Evolutionary conservation across 2,329 filamentous ascomycete species (phyloP).

Genomic region (Dactylellina cionopaga): DNA sequence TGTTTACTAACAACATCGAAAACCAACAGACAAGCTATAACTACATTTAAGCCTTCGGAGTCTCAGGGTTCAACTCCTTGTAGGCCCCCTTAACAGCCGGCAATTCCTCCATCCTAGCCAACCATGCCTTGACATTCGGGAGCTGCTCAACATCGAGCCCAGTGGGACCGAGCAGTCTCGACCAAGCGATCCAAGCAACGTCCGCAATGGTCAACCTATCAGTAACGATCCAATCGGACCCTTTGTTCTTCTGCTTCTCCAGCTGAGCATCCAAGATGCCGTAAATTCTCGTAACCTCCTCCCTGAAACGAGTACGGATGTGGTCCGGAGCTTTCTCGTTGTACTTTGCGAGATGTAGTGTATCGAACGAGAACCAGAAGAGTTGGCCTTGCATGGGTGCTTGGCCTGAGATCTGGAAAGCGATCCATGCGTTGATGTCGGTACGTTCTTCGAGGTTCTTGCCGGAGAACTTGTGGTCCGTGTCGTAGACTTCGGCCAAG

Average conservation of each 20-base stretch:
- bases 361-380: conserved; percentile 40
- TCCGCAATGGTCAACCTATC: conserved; percentile 45
- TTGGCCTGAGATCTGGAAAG: conserved; percentile 63
- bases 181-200: conserved; percentile 29
- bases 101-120: conserved; percentile 17
- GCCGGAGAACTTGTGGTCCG: conserved; percentile 57
- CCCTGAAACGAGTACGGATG: conserved; percentile 53
- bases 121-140: conserved; percentile 27
- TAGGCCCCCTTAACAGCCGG: conserved; percentile 26
- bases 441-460: conserved; percentile 59
- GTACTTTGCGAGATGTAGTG: conserved; percentile 31
- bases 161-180: neutral
- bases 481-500: conserved; percentile 64
- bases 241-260: conserved; percentile 54
- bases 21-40: neutral
- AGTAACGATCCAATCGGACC: conserved; percentile 25
- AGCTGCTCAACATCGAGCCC: conserved; percentile 19
- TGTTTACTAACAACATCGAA: neutral
- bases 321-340: conserved; percentile 30
- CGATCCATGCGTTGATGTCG: conserved; percentile 59
- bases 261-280: conserved; percentile 57
- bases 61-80: neutral
- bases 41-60: neutral
- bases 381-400: conserved; percentile 65
- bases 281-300: conserved; percentile 55